Conservation (phyloP, 192 early-diverging fungal species). For the Backusella macrospora region DNA sequence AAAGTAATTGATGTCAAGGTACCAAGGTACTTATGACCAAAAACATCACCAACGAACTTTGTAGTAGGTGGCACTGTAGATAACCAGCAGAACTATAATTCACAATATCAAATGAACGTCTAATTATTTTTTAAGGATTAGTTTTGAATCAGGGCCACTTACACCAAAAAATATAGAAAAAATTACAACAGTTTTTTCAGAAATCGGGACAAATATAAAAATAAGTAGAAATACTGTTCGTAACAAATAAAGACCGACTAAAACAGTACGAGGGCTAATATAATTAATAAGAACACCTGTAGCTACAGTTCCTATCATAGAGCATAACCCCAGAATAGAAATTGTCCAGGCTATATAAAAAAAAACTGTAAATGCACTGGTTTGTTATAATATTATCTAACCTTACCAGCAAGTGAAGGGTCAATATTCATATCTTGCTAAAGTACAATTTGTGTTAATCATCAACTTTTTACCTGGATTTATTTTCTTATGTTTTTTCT, state of each 20-base stretch:
- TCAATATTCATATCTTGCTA: conserved; percentile 25
- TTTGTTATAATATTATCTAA: not conserved
- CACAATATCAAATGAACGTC: not conserved
- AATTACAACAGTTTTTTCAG: conserved; percentile 24
- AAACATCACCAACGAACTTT: conserved; percentile 29
- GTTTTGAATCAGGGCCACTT: conserved; percentile 3
- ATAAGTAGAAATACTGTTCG: conserved; percentile 25
- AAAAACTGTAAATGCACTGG: not conserved
- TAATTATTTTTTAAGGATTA: not conserved
- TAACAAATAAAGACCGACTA: conserved; percentile 19
- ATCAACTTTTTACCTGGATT: not conserved
- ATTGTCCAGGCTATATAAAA: conserved; percentile 33
- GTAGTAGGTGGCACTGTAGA: conserved; percentile 40
- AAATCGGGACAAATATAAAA: conserved; percentile 25
- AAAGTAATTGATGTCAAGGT: conserved; percentile 39
- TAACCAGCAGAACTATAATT: conserved; percentile 31
- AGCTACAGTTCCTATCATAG: conserved; percentile 26
- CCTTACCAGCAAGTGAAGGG: conserved; percentile 24
- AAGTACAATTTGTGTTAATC: not conserved
- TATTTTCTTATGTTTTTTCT: not conserved
- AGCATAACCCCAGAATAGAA: conserved; percentile 32
- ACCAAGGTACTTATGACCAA: conserved; percentile 41
- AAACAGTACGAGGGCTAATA: conserved; percentile 32
- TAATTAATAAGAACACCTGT: conserved; percentile 27
- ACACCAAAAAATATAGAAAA: conserved; percentile 40